Evolutionary conservation across 176 grass and related monocot species (phyloP).

Genomic region (Bromus sterilis): DNA sequence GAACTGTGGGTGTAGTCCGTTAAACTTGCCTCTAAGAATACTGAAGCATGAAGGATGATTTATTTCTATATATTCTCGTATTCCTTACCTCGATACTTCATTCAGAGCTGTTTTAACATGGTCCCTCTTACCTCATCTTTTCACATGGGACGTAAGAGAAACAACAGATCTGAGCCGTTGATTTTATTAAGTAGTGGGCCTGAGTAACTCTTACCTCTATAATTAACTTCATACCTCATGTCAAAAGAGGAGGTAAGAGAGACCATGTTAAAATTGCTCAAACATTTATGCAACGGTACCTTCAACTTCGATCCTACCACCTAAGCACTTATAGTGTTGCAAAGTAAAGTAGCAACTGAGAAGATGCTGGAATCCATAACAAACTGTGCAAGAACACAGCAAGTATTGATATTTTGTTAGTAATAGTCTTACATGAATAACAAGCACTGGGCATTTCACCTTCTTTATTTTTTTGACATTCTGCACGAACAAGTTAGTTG

Average conservation of each 20-base stretch:
- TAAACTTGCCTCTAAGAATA: neutral
- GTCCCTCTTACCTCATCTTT: too few species aligned
- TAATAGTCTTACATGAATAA: slow-evolving; percentile 90
- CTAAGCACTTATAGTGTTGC: neutral
- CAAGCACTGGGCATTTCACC: slow-evolving; percentile 89
- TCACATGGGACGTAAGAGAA: too few species aligned
- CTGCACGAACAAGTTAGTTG: slow-evolving; percentile 42
- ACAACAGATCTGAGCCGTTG: too few species aligned
- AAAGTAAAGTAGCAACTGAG: neutral
- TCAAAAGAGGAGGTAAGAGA: too few species aligned
- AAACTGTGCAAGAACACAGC: neutral
- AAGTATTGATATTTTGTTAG: slow-evolving; percentile 16
- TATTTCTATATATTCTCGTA: neutral
- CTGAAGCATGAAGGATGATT: neutral
- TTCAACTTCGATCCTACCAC: neutral
- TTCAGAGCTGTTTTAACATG: too few species aligned
- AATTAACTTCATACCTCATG: too few species aligned
- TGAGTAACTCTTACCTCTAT: too few species aligned
- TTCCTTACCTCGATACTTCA: neutral
- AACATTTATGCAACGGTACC: neutral
- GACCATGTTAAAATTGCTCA: too few species aligned
- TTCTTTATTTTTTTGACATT: slow-evolving; percentile 99
- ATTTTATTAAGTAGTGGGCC: too few species aligned
- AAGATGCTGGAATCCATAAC: neutral
- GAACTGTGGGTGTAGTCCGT: neutral